Base-by-base conservation (phyloP, 805 yeast species). In the Barnettozyma californica region DNA sequence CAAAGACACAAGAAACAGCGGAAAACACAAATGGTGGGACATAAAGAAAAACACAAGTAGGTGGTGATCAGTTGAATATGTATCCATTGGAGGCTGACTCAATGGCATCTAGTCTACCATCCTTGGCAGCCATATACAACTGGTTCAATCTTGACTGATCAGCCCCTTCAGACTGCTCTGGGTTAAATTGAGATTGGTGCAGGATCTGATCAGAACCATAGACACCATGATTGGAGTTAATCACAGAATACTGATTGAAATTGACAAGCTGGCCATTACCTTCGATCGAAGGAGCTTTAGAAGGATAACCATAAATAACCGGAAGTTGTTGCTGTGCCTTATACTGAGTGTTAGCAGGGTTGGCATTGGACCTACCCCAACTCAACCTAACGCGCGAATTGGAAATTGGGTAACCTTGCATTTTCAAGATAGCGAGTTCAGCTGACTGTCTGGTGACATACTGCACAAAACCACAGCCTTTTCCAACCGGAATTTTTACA, bases 331-430 rank as follows among this genome's bases (percentile, higher is more conserved):
- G 57, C 40, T 59, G 65, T 14, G 53, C 57, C 31, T 53, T 57
- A 48, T 61, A 59, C 29, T 49, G 52, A 26, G 50, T 55, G 10
- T 53, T 51, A 26, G 53, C 51, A 16, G 57, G 58, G 31, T 54
- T 52, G 11, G 59, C 49, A 34, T 55, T 59, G 4, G 86, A 78
- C 56, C 89, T 76, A 27, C 97, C 97, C 97, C 97, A 90, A 45
- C 92, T 83, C 49, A 90, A 75, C 57, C 96, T 74, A 43, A 90
- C 82, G 52, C 92, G 76, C 49, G 87, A 83, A 49, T 87, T 90
- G 44, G 91, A 92, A 57, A 90, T 83, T 34, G 89, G 88, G 62
- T 81, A 87, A 9, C 96, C 96, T 67, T 90, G 96, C 95, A 90
- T 85, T 53, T 83, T 85, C 33, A 79, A 73, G 53, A 90, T 86